Percentiles rank a stretch among this genome's conserved stretches.
Conservation (phyloP, 768 basidiomycete species). For the Calocera viscosa region DNA sequence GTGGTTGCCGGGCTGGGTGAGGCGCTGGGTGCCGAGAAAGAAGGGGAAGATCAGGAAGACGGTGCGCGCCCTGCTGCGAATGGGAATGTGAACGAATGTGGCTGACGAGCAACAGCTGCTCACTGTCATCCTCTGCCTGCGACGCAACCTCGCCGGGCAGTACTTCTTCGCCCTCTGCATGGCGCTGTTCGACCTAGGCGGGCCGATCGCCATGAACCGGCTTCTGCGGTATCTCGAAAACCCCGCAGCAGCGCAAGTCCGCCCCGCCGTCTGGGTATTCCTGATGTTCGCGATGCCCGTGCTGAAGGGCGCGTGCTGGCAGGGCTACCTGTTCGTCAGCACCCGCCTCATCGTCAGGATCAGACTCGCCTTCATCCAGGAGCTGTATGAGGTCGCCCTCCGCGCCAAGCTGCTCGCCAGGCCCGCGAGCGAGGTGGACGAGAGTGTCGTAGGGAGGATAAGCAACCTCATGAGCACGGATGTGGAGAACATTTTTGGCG, state of each 20-base stretch:
- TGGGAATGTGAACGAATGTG: too few relatives aligned
- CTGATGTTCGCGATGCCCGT: constrained; percentile 4
- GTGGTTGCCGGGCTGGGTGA: neutral
- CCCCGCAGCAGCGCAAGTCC: neutral
- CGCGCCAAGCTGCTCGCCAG: neutral
- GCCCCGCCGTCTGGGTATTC: neutral
- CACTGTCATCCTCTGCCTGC: constrained; percentile 8
- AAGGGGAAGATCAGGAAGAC: neutral
- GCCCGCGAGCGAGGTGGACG: neutral
- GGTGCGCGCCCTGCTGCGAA: neutral
- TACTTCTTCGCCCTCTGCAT: constrained; percentile 3
- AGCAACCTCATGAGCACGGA: constrained; percentile 7
- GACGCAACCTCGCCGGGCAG: neutral
- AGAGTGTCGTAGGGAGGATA: neutral
- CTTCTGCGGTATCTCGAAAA: neutral
- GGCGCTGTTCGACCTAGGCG: constrained; percentile 1
- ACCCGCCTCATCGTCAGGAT: neutral
- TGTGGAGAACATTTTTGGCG: neutral
- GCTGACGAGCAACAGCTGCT: too few relatives aligned
- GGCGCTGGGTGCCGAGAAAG: neutral
- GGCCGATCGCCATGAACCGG: neutral
- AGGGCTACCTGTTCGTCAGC: neutral
- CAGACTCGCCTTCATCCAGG: constrained; percentile 3
- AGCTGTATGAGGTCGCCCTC: neutral
- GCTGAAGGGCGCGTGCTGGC: neutral